Evolutionary conservation across 2,329 filamentous ascomycete genomes (phyloP), one percentile per base, ranked within the genome.

Genomic region (Elsinoe necatrix): DNA sequence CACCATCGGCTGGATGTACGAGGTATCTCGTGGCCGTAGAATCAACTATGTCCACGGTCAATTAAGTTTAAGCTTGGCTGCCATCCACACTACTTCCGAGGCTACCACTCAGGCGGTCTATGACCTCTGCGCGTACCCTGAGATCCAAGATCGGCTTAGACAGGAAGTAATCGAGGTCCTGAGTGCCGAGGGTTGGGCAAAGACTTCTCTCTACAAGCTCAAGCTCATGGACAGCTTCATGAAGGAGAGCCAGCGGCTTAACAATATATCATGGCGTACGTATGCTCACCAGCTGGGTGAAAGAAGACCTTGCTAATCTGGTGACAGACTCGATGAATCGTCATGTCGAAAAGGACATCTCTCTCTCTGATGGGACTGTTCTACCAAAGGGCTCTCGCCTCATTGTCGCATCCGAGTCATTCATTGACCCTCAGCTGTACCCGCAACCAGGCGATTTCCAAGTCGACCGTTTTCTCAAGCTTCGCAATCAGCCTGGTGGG

Each of bases 201-300:
- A 68, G 60, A 57, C 60, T 9, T 58, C 63, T 2, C 56, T 70
- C 18, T 64, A 63, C 12, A 63, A 68, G 55, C 58, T 69, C 12
- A 62, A 64, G 20, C 58, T 69, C 16, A 60, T 70, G 48, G 68
- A 70, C 57, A 68, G 65, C 58, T 61, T 68, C 50, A 60, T 70
- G 55, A 69, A 69, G 59, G 68, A 70, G 56, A 61, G 61, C 1
- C 67, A 69, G 57, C 57, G 68, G 35, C 29, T 65, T 18, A 65
- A 63, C 18, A 61, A 62, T 0, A 56, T 62, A 3, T 29, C 27
- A 2, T 41, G 54, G n/a, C 16, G 64, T 66, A 60, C 61, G 62
- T 59, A 14, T n/a, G 14, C 18, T 27, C 14, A 29, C 8, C 14
- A 50, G n/a, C n/a, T n/a, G n/a, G n/a, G n/a, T 23, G 31, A 12